Base-by-base conservation (phyloP, 2,329 filamentous ascomycete genomes). In the Triangularia setosa region DNA sequence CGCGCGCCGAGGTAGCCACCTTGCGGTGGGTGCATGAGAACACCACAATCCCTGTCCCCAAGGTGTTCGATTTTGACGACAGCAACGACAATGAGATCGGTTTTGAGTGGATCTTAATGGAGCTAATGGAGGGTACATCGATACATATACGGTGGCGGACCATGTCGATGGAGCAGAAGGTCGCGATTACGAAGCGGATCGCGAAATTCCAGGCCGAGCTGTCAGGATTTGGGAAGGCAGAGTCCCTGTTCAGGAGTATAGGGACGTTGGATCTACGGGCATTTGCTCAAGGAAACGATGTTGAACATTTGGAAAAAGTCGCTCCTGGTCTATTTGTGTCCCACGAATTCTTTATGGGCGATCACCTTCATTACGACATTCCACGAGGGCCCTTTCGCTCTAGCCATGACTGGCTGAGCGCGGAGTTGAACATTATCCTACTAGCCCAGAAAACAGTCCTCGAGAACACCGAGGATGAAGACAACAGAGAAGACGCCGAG, bases 31-130 rank as follows among this genome's bases (percentile, higher is more conserved):
- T 80, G 14, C 63, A 65, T 4, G 60, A 69, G 4, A 67, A 71
- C 40, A 76, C 77, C 0, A 58, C 61, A 0, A 69, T 79, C 1
- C 78, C 75, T 0, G 72, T 78, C 3, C 72, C 78, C 1, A 57
- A 67, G 1, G 71, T 80, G 2, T 56, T 77, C 35, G 73, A 68
- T 1, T 79, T 72, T 62, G 73, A 77, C 25, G 69, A 74, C 27
- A n/a, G n/a, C n/a, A n/a, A n/a, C n/a, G n/a, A n/a, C n/a, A n/a
- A n/a, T n/a, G n/a, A n/a, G 24, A 71, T 79, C 27, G 76, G 75
- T 0, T 78, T 75, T 18, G 77, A 79, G 69, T 81, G 77, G 77
- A 79, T 79, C 9, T 59, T 79, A 12, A 77, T 79, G 74, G 62
- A 67, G 69, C 18, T 65, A 4, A 67, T 67, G 60, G 58, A 60